phyloP scores from a whole-genome alignment of 805 yeast genomes.

The Schizosaccharomyces octosporus region DNA sequence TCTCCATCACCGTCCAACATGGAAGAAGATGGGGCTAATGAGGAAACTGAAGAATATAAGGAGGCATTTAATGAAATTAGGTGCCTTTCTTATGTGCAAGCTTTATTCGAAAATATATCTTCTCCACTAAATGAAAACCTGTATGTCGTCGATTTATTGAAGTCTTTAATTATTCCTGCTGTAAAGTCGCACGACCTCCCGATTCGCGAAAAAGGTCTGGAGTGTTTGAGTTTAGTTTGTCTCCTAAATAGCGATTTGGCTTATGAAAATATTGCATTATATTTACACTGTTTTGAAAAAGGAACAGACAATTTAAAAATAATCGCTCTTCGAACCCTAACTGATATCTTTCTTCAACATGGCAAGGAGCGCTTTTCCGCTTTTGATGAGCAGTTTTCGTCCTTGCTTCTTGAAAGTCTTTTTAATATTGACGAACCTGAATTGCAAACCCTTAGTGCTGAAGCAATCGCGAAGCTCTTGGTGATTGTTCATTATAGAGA shows the following conservation, averaged over 20 bases:
- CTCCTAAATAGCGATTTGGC: constrained; percentile 43
- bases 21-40: not conserved
- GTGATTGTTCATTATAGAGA: constrained; percentile 41
- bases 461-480: constrained; percentile 60
- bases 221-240: constrained; percentile 59
- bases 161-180: constrained; percentile 59
- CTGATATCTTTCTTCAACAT: constrained; percentile 56
- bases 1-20: constrained; percentile 6
- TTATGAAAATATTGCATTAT: constrained; percentile 32
- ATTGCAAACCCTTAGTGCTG: constrained; percentile 61
- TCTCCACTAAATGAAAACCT: constrained; percentile 32
- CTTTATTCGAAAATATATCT: constrained; percentile 41
- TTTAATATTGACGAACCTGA: constrained; percentile 20
- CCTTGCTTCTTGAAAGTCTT: not conserved
- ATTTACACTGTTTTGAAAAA: constrained; percentile 44
- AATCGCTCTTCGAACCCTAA: constrained; percentile 41
- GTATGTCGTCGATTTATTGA: constrained; percentile 42
- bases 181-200: constrained; percentile 31
- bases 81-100: constrained; percentile 43
- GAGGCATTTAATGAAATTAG: constrained; percentile 16
- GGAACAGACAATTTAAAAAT: constrained; percentile 39
- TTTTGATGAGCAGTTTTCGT: constrained; percentile 26
- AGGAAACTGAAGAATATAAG: constrained; percentile 11
- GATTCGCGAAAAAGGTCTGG: constrained; percentile 40
- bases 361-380: constrained; percentile 45